A percentile compares a stretch with the other conserved stretches of the same genome.
Evolutionary conservation across 768 basidiomycete species (phyloP).

Genomic region (Panus rudis): DNA sequence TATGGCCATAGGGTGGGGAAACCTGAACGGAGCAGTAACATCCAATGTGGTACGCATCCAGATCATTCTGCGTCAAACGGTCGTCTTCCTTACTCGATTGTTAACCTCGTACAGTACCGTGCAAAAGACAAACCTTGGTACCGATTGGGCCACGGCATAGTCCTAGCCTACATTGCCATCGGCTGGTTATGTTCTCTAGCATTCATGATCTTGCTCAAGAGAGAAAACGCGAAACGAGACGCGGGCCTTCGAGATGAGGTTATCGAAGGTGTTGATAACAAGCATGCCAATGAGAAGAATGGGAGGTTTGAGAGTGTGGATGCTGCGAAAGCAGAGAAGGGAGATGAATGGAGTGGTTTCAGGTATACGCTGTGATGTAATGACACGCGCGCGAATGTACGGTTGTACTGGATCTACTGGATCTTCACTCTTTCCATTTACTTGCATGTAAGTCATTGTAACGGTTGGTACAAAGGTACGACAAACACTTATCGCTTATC

Average conservation of each 20-base stretch:
- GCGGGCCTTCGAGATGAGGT: constrained; percentile 65
- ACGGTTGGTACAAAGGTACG: too few relatives aligned
- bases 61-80: constrained; percentile 1
- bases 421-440: neutral
- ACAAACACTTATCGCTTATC: neutral
- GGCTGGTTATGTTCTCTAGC: constrained; percentile 49
- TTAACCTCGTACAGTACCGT: constrained; percentile 44
- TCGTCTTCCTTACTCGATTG: neutral
- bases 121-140: constrained; percentile 61
- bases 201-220: constrained; percentile 40
- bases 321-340: constrained; percentile 53
- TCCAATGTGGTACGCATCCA: constrained; percentile 52
- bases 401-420: neutral
- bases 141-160: constrained; percentile 58
- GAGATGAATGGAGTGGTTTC: constrained; percentile 75
- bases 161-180: constrained; percentile 62
- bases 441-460: too few relatives aligned
- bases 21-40: constrained; percentile 62
- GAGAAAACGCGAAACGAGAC: constrained; percentile 57
- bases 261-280: constrained; percentile 43
- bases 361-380: constrained; percentile 45
- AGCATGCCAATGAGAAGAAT: constrained; percentile 38
- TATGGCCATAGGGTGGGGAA: constrained; percentile 65
- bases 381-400: neutral
- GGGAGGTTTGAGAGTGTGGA: constrained; percentile 47